phyloP scores from a whole-genome alignment of 495 filamentous ascomycete species.

The Hamigera avellanea region DNA sequence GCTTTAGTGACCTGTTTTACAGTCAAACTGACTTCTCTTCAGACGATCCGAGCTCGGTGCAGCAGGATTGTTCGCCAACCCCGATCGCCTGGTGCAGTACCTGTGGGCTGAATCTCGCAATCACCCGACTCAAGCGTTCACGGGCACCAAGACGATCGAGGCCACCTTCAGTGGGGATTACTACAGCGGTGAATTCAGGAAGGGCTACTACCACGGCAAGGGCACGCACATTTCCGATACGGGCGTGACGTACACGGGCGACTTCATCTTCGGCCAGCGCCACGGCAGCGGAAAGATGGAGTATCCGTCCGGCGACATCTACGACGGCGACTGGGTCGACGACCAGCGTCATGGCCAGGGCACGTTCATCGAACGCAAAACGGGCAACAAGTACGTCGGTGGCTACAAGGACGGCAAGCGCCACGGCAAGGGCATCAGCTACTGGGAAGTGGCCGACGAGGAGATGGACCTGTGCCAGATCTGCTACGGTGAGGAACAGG shows the following conservation, averaged over 20 bases:
- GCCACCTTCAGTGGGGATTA: slow-evolving; percentile 37
- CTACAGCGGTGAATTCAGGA: slow-evolving; percentile 35
- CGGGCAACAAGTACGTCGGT: slow-evolving; percentile 52
- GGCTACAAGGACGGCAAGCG: slow-evolving; percentile 52
- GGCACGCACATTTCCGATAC: slow-evolving; percentile 42
- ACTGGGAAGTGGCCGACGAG: slow-evolving; percentile 52
- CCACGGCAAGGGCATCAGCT: slow-evolving; percentile 51
- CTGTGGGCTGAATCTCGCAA: slow-evolving; percentile 31
- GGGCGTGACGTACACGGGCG: slow-evolving; percentile 44
- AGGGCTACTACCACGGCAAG: slow-evolving; percentile 38
- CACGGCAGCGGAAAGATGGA: slow-evolving; percentile 45
- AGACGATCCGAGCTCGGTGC: slow-evolving; percentile 26
- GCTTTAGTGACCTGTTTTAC: too few species aligned
- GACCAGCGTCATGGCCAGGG: slow-evolving; percentile 49
- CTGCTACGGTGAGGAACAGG: slow-evolving; percentile 51
- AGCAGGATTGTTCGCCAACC: slow-evolving; percentile 31
- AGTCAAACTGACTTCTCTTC: too few species aligned
- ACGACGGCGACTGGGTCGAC: slow-evolving; percentile 47
- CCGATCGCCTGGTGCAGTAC: slow-evolving; percentile 34
- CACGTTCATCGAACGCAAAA: slow-evolving; percentile 43
- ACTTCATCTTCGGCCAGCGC: slow-evolving; percentile 40
- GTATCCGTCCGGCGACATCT: slow-evolving; percentile 51
- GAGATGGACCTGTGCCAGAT: slow-evolving; percentile 52
- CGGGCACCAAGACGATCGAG: slow-evolving; percentile 29
- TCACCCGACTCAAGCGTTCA: slow-evolving; percentile 35